phyloP scores from a whole-genome alignment of 1,139 yeast genomes.

The Taiozyma sp. region DNA sequence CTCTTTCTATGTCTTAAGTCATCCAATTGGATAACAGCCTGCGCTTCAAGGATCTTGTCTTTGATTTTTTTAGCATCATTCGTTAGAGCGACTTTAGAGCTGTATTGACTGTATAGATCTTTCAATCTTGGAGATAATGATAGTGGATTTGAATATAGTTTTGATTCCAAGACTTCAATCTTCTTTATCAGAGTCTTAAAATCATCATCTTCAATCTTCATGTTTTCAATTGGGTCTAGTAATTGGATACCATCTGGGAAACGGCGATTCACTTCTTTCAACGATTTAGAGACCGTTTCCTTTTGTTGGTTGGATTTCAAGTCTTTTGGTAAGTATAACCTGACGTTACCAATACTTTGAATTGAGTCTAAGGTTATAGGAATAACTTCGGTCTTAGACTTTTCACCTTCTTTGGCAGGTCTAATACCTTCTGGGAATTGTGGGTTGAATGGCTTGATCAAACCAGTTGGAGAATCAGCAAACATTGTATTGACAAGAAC shows the following conservation, averaged over 20 bases:
- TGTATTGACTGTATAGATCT: slow-evolving; percentile 60
- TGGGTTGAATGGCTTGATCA: slow-evolving; percentile 68
- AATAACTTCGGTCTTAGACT: slow-evolving; percentile 69
- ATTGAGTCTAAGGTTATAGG: slow-evolving; percentile 83
- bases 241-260: slow-evolving; percentile 87
- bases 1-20: slow-evolving; percentile 90
- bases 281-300: slow-evolving; percentile 69
- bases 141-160: slow-evolving; percentile 66
- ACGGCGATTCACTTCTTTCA: slow-evolving; percentile 74
- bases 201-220: slow-evolving; percentile 84
- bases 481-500: slow-evolving; percentile 81
- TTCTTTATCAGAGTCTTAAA: slow-evolving; percentile 69
- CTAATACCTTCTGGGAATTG: slow-evolving; percentile 82
- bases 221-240: slow-evolving; percentile 84
- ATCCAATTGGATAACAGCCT: slow-evolving; percentile 89
- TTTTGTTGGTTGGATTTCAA: slow-evolving; percentile 66
- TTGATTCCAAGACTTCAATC: slow-evolving; percentile 76
- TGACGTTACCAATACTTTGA: slow-evolving; percentile 67
- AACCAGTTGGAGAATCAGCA: slow-evolving; percentile 67
- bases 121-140: slow-evolving; percentile 58
- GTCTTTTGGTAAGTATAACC: slow-evolving; percentile 81
- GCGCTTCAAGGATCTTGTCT: slow-evolving; percentile 73
- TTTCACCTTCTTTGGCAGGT: slow-evolving; percentile 72
- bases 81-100: slow-evolving; percentile 58
- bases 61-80: slow-evolving; percentile 57